Evolutionary conservation across 2,329 filamentous ascomycete species (phyloP), one percentile per base, ranked within the genome.

Genomic region (Capronia americana): DNA sequence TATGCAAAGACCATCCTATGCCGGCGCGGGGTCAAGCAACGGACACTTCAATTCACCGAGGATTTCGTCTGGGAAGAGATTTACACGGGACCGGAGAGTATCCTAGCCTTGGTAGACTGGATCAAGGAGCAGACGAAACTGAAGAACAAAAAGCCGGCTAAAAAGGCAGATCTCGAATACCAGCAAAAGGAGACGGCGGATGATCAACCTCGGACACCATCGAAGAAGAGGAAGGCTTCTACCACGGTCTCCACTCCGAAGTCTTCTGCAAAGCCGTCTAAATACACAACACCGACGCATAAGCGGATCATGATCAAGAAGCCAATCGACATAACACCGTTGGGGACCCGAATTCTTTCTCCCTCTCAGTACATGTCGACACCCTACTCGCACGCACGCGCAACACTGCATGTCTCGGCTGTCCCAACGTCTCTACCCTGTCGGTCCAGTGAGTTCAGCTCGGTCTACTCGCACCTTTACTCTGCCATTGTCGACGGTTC

Each of bases 61-160:
- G 93, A 97, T 73, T 97, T 99, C 71, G 77, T 86, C 1, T 99
- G 95, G 95, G 93, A 97, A 75, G 88, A 97, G 51, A 79, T 96
- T 1, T 96, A 92, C 73, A 83, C 81, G 0, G 88, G 83, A 34
- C 82, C 83, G 24, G 83, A 88, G n/a, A 86, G 90, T 69, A 83
- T 97, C 32, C 85, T 86, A 56, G 76, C 83, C 4, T 78, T 97
- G 53, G 83, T 91, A 41, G 85, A 90, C 32, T 80, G 90, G 69
- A 84, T 97, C 17, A 86, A 90, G 74, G 84, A 81, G 44, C 86
- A 88, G 63, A 96, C 95, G 14, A 93, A 92, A 74, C 85, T 85
- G 14, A 64, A 66, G 55, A 68, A 38, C 66, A n/a, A 63, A 32
- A 64, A 38, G 24, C 24, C 28, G 7, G 8, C 67, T 17, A 75